phyloP scores from a whole-genome alignment of 1,284 basidiomycete genomes.

The Malassezia equina region DNA sequence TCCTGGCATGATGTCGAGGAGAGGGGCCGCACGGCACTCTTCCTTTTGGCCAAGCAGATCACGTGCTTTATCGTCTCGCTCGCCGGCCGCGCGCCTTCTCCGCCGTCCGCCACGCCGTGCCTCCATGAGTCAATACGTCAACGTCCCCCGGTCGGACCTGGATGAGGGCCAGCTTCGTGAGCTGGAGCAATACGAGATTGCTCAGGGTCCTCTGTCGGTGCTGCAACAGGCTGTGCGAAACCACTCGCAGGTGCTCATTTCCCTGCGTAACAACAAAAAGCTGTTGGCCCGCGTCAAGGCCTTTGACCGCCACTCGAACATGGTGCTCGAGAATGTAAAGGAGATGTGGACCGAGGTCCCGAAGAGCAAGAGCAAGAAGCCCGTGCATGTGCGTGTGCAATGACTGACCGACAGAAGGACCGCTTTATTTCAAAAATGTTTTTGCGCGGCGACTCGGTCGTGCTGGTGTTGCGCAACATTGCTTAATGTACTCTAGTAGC shows the following conservation, averaged over 20 bases:
- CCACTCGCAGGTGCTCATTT: conserved; percentile 93
- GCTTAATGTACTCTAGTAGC: conserved; percentile 4
- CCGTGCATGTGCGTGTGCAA: conserved; percentile 59
- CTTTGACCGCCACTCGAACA: conserved; percentile 96
- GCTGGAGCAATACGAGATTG: conserved; percentile 57
- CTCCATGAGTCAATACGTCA: conserved; percentile 95
- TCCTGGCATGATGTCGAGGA: conserved; percentile 4
- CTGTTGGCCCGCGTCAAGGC: conserved; percentile 93
- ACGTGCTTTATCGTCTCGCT: not conserved
- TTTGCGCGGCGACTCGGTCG: conserved; percentile 47
- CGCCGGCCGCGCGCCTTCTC: not conserved
- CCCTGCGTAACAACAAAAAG: conserved; percentile 96
- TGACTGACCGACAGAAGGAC: conserved; percentile 50
- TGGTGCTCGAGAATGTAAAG: conserved; percentile 56
- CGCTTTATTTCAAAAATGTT: conserved; percentile 99
- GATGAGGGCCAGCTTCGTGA: conserved; percentile 91
- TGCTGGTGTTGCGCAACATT: conserved; percentile 25
- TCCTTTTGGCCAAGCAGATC: not conserved
- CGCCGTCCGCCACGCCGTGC: not conserved
- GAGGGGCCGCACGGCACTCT: not conserved
- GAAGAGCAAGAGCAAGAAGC: conserved; percentile 96
- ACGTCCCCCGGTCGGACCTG: conserved; percentile 91
- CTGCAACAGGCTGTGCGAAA: conserved; percentile 95
- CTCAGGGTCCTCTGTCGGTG: conserved; percentile 77
- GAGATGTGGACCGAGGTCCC: conserved; percentile 97